Evolutionary conservation across 78 protist species (phyloP).

Genomic region (Diacronema lutheri): DNA sequence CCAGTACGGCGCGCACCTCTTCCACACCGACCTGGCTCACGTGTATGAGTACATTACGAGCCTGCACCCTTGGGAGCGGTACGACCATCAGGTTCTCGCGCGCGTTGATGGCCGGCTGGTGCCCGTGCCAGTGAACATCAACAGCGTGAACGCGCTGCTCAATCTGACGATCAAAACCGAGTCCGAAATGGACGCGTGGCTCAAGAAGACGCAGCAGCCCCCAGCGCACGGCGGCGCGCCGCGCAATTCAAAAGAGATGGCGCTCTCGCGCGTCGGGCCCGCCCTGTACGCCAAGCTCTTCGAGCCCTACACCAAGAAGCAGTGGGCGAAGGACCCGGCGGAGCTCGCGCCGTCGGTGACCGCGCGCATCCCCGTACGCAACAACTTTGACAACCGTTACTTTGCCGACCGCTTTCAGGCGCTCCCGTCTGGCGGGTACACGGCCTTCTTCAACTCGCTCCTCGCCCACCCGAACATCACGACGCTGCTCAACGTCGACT

Average conservation of each 20-base stretch:
- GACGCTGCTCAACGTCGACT: slow-evolving; percentile 30
- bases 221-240: too few relatives aligned
- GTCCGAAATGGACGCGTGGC: slow-evolving; percentile 13
- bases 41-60: slow-evolving; percentile 33
- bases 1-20: slow-evolving; percentile 56
- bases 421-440: slow-evolving; percentile 26
- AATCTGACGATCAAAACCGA: not conserved
- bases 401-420: slow-evolving; percentile 28
- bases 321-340: slow-evolving; percentile 52
- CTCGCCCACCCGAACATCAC: slow-evolving; percentile 22
- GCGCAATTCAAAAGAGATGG: too few relatives aligned
- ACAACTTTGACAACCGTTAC: slow-evolving; percentile 36
- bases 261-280: slow-evolving; percentile 49
- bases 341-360: slow-evolving; percentile 50
- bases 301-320: slow-evolving; percentile 56
- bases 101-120: too few relatives aligned
- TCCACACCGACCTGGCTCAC: slow-evolving; percentile 47
- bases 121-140: not conserved
- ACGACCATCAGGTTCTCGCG: too few relatives aligned
- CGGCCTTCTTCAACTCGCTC: slow-evolving; percentile 42
- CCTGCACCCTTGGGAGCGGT: too few relatives aligned
- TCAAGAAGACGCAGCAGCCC: not conserved
- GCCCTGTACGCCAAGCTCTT: slow-evolving; percentile 45
- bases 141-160: not conserved
- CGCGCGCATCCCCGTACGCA: slow-evolving; percentile 42